Base-by-base conservation (phyloP, 805 yeast genomes). In the Candida sakaeoensis region DNA sequence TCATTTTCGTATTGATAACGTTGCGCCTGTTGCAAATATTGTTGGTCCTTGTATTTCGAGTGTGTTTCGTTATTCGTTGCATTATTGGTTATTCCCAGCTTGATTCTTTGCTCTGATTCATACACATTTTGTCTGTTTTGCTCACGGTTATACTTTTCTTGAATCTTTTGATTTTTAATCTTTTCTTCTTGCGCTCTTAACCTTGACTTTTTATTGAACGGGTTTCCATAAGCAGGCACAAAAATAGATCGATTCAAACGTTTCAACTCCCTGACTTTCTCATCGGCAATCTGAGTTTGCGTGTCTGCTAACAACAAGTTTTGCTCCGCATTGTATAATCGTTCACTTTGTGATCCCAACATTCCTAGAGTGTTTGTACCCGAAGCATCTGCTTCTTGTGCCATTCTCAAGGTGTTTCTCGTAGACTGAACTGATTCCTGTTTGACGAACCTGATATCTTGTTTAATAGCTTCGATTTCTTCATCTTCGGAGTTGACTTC, bases 321-420 rank as follows among this genome's bases (percentile, higher is more conserved):
- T 48, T 78, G 77, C 57, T 93, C 96, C 15, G 90, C 80, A 53
- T 78, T 79, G 58, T 83, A 85, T 47, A 93, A 68, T 36, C 87
- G 72, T 57, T 89, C 96, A 42, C 93, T 80, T 61, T 93, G 98
- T n/a, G 90, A 77, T 18, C 99, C 99, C 36, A 93, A 72, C 79
- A 87, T 79, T 21, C 96, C 97, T 46, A 91, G 63, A 0, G 97
- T 84, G 57, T 91, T 90, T 14, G 68, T 60, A 12, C 65, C 74
- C 10, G 67, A 58, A 4, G 72, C 72, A 41, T 68, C 73, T 8
- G 74, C 73, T 48, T 68, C 72, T 45, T 68, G 70, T 2, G 73
- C 74, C 73, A 68, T 68, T 43, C 68, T 52, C 44, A 93, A 63
- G 1, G 95, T 89, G 52, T 88, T 88, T 54, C 95, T 76, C 0